phyloP scores from a whole-genome alignment of 331 rosid species.

The Quercus lobata region DNA sequence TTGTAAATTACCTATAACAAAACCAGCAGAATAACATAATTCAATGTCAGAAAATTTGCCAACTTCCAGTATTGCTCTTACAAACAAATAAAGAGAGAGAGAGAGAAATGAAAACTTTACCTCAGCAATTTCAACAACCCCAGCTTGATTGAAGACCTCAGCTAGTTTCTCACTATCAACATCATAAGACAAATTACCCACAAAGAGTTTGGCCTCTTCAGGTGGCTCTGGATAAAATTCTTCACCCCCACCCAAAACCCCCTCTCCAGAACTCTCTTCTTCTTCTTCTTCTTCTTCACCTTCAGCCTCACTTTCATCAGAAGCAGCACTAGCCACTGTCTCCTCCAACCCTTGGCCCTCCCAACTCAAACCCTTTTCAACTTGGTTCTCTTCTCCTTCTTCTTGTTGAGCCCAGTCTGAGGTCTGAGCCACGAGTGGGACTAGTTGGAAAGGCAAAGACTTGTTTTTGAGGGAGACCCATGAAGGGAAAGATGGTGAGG shows the following conservation, averaged over 20 bases:
- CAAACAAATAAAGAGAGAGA: neutral
- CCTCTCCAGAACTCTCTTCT: slow-evolving; percentile 36
- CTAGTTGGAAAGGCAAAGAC: slow-evolving; percentile 34
- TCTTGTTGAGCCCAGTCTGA: slow-evolving; percentile 83
- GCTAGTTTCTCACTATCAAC: slow-evolving; percentile 72
- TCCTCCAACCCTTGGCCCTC: slow-evolving; percentile 20
- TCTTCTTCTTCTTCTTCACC: slow-evolving; percentile 22
- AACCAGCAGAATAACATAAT: slow-evolving; percentile 7
- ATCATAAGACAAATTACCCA: slow-evolving; percentile 90
- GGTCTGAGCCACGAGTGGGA: slow-evolving; percentile 75
- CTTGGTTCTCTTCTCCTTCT: slow-evolving; percentile 18
- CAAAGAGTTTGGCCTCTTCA: slow-evolving; percentile 80
- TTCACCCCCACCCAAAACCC: slow-evolving; percentile 33
- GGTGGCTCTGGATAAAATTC: slow-evolving; percentile 41
- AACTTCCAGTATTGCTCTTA: slow-evolving; percentile 4
- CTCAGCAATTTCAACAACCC: slow-evolving; percentile 87
- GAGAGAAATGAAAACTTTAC: slow-evolving; percentile 20
- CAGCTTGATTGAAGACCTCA: slow-evolving; percentile 65
- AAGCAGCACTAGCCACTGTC: neutral
- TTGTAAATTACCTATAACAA: slow-evolving; percentile 79
- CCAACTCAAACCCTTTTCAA: slow-evolving; percentile 30
- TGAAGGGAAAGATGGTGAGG: slow-evolving; percentile 20
- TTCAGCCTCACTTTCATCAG: slow-evolving; percentile 6
- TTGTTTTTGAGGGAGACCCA: slow-evolving; percentile 32
- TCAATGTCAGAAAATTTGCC: neutral